A percentile compares a stretch with the other conserved stretches of the same genome.
Evolutionary conservation across 305 asterid species (phyloP).

Genomic region (Ajuga reptans): DNA sequence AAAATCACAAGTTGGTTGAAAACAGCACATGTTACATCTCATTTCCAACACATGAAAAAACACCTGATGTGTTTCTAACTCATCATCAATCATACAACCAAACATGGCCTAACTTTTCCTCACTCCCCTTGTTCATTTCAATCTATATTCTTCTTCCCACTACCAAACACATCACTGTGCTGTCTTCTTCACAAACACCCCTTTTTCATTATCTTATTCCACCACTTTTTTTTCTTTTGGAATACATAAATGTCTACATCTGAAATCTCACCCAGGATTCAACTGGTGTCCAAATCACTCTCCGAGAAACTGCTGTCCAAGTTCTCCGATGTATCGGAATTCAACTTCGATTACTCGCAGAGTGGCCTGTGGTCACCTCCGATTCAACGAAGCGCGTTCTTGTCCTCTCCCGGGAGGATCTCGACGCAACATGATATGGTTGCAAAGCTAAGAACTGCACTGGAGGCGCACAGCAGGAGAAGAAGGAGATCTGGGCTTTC

Average conservation of each 20-base stretch:
- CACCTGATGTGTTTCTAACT: constrained; percentile 15
- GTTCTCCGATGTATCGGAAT: constrained; percentile 57
- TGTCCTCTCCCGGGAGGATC: constrained; percentile 45
- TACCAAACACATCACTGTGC: not conserved
- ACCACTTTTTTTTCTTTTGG: not conserved
- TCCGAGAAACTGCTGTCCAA: constrained; percentile 54
- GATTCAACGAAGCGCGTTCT: constrained; percentile 41
- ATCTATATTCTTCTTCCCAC: not conserved
- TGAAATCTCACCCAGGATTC: constrained; percentile 47
- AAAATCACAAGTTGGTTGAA: not conserved
- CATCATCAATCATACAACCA: constrained; percentile 22
- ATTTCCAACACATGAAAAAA: constrained; percentile 11
- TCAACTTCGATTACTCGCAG: constrained; percentile 55
- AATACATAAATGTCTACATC: constrained; percentile 26
- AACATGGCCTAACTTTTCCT: constrained; percentile 23
- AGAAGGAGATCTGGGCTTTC: constrained; percentile 33
- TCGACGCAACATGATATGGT: constrained; percentile 40
- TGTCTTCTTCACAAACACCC: constrained; percentile 17
- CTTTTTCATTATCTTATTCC: not conserved
- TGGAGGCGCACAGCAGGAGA: constrained; percentile 33
- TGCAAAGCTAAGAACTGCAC: constrained; percentile 38
- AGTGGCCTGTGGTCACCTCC: constrained; percentile 95
- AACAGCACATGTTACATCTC: constrained; percentile 8
- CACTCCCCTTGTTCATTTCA: not conserved
- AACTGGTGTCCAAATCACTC: constrained; percentile 60